phyloP scores from a whole-genome alignment of 2,329 filamentous ascomycete species.

The Paecilomyces variotii region DNA sequence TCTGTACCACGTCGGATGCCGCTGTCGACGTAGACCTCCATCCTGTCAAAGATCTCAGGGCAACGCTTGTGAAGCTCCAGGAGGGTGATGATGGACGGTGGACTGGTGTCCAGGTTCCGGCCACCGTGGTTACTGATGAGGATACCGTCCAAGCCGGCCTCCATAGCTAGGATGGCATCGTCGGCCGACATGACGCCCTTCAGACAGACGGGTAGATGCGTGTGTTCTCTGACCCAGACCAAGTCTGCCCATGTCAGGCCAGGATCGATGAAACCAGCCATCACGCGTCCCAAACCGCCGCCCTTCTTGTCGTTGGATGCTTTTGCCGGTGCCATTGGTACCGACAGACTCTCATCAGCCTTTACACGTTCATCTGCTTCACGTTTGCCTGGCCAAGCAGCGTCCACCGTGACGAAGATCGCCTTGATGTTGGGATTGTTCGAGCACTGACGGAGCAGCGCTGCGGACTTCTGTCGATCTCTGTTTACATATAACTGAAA shows the following conservation, averaged over 20 bases:
- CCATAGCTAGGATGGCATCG: slow-evolving; percentile 45
- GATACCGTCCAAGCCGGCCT: slow-evolving; percentile 46
- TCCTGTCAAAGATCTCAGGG: slow-evolving; percentile 41
- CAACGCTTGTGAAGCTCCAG: slow-evolving; percentile 45
- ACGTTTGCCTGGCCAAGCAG: slow-evolving; percentile 47
- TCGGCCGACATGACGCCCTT: slow-evolving; percentile 52
- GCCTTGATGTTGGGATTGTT: slow-evolving; percentile 35
- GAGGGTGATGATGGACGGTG: slow-evolving; percentile 43
- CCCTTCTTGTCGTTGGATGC: slow-evolving; percentile 46
- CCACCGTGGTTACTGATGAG: slow-evolving; percentile 53
- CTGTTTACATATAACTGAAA: slow-evolving; percentile 51
- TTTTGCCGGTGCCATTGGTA: slow-evolving; percentile 37
- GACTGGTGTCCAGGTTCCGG: slow-evolving; percentile 46
- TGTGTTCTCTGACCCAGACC: slow-evolving; percentile 43
- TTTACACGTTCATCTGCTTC: slow-evolving; percentile 51
- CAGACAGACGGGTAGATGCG: slow-evolving; percentile 45
- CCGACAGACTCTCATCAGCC: slow-evolving; percentile 35
- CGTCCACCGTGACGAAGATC: slow-evolving; percentile 49
- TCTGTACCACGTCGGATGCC: slow-evolving; percentile 48
- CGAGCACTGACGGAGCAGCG: slow-evolving; percentile 37
- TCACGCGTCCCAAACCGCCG: slow-evolving; percentile 45
- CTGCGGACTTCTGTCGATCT: slow-evolving; percentile 42
- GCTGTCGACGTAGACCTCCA: slow-evolving; percentile 49
- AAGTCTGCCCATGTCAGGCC: slow-evolving; percentile 48
- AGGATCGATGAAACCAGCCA: slow-evolving; percentile 46